These are phyloP conservation scores for Penicillium paradoxum DNA, from an alignment of 495 filamentous ascomycete genomes.

Conservation along the genomic window DNA sequence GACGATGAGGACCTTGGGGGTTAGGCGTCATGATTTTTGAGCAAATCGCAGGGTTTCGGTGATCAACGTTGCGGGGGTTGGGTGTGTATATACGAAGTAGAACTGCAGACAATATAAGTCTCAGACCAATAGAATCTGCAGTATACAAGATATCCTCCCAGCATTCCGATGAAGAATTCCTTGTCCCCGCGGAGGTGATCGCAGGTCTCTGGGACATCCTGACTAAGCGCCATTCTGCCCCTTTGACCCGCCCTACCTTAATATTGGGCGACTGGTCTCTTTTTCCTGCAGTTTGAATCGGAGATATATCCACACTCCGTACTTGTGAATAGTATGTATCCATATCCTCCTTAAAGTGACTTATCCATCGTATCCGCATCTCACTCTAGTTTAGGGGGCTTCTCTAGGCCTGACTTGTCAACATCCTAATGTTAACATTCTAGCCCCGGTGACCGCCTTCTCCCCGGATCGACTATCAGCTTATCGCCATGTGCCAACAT, in stretches of 20 bases:
- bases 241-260: background rate
- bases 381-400: too few species aligned
- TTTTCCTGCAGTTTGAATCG: background rate
- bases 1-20: slow-evolving; percentile 35
- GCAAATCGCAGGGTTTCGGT: slow-evolving; percentile 18
- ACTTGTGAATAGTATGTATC: too few species aligned
- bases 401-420: too few species aligned
- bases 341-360: too few species aligned
- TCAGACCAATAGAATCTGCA: background rate
- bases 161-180: slow-evolving; percentile 7
- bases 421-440: too few species aligned
- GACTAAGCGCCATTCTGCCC: slow-evolving; percentile 5
- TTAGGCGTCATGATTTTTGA: slow-evolving; percentile 21
- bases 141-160: background rate
- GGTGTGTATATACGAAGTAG: background rate
- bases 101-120: background rate
- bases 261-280: too few species aligned
- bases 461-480: slow-evolving; percentile 23
- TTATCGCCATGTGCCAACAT: slow-evolving; percentile 5
- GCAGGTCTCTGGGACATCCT: background rate
- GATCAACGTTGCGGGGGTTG: slow-evolving; percentile 1
- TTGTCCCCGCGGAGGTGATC: slow-evolving; percentile 1
- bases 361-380: too few species aligned
- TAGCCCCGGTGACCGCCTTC: slow-evolving; percentile 10
- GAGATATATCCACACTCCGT: too few species aligned